Conservation (phyloP, 139 green algal genomes). For the Diplosphaera chodatii region DNA sequence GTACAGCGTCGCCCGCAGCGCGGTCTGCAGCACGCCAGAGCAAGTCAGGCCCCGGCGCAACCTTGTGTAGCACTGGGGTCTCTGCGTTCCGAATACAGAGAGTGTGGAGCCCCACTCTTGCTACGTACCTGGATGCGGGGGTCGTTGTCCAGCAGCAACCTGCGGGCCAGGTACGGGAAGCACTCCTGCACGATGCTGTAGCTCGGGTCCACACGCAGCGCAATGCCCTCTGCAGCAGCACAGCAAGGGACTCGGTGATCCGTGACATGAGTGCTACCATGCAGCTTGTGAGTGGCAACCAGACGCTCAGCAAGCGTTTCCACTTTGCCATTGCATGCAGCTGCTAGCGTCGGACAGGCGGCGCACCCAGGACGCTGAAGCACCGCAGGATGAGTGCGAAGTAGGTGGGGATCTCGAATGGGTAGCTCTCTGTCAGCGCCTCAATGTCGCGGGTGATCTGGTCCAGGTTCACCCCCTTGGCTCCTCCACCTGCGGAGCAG, state of each 20-base stretch:
- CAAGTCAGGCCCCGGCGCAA: no score
- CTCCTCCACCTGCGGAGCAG: no score
- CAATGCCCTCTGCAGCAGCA: slow-evolving; percentile 95
- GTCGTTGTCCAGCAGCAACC: slow-evolving; percentile 83
- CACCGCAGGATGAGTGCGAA: slow-evolving; percentile 84
- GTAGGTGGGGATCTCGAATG: slow-evolving; percentile 31
- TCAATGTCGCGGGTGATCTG: slow-evolving; percentile 73
- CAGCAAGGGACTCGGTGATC: no score
- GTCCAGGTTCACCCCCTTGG: slow-evolving; percentile 60
- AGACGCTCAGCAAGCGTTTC: no score
- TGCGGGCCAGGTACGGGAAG: slow-evolving; percentile 86
- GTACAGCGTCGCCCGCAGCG: background rate
- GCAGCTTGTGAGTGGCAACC: no score
- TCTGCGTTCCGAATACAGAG: no score
- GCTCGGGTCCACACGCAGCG: slow-evolving; percentile 64
- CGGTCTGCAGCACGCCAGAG: background rate
- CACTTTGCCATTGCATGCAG: no score
- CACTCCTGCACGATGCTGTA: slow-evolving; percentile 86
- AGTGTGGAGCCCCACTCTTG: no score
- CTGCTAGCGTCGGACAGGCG: no score
- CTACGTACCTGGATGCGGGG: slow-evolving; percentile 49
- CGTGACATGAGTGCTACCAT: no score
- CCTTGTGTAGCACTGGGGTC: no score
- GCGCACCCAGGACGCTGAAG: slow-evolving; percentile 91
- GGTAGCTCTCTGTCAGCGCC: slow-evolving; percentile 59